Base-by-base conservation (phyloP, 441 rosid genomes). In the Gossypium schwendimanii region DNA sequence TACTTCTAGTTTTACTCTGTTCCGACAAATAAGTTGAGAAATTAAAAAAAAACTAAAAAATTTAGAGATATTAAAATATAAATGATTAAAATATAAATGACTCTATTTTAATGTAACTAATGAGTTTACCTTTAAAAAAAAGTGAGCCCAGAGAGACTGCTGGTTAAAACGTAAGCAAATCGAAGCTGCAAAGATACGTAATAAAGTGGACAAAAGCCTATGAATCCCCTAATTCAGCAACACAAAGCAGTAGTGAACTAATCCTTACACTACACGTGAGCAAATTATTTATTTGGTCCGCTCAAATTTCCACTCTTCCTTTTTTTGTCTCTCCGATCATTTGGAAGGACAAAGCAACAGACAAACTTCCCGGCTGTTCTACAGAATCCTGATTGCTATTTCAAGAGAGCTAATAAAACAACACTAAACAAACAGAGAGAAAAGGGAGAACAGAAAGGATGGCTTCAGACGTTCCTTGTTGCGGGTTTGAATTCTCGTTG, bases 401-500 rank as follows among this genome's bases (percentile, higher is more conserved):
- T 18, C 17, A 11, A 64, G 14, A 18, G 50, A 39, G 11, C 44
- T 44, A 0, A 64, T 28, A 21, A 21, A 20, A 64, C 52, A 9
- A 12, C 23, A 63, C n/a, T 9, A 44, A 44, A 14, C 54, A 64
- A 28, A 31, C 33, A 31, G 36, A 28, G 44, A 4, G n/a, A 28
- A 31, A 68, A 36, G 26, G 60, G 15, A n/a, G 21, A 8, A 23
- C 8, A 63, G 70, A 70, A 87, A 31, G 33, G 6, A 31, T 83
- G 91, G 86, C 81, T 17, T 33, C 78, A 6, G 86, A 86, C 71
- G 6, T 78, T 6, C 65, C 82, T 3, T 87, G 93, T 74, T 93
- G 96, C 41, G 83, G 79, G 62, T 60, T 85, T 0, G n/a, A 64
- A 72, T 93, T 91, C 78, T 81, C 1, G 28, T 20, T 90, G 17